phyloP scores from a whole-genome alignment of 768 basidiomycete genomes.

The Coprinopsis marcescibilis region DNA sequence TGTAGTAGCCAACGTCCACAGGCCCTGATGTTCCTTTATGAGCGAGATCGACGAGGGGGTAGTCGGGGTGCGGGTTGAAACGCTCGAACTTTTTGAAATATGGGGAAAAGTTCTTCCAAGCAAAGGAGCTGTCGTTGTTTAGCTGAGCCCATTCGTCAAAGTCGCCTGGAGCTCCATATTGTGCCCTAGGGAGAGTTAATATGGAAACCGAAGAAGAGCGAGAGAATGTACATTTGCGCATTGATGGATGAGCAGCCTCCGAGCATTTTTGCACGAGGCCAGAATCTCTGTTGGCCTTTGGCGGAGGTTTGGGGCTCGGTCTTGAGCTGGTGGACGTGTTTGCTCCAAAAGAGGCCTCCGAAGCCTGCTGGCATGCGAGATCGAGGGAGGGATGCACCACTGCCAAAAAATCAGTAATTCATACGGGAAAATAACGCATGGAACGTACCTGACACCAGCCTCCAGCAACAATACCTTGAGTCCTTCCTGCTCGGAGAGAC shows the following conservation, averaged over 20 bases:
- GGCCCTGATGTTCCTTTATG: conserved; percentile 51
- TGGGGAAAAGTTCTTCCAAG: conserved; percentile 50
- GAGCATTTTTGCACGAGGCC: conserved; percentile 63
- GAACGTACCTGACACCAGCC: conserved; percentile 52
- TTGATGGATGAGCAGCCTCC: conserved; percentile 73
- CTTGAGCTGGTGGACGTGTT: conserved; percentile 43
- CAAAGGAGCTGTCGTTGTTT: conserved; percentile 54
- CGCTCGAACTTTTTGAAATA: conserved; percentile 68
- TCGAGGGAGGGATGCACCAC: conserved; percentile 33
- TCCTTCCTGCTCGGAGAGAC: conserved; percentile 48
- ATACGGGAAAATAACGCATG: background rate
- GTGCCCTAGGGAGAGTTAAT: conserved; percentile 34
- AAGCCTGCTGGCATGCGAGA: conserved; percentile 40
- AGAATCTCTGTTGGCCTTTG: conserved; percentile 40
- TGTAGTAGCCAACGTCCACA: conserved; percentile 53
- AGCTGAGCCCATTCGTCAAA: conserved; percentile 62
- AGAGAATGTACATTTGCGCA: conserved; percentile 39
- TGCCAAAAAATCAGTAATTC: conserved; percentile 15
- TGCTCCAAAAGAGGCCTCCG: conserved; percentile 31
- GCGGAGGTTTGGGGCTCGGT: conserved; percentile 53
- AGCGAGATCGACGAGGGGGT: conserved; percentile 44
- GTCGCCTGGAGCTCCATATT: conserved; percentile 65
- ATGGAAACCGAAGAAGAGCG: background rate
- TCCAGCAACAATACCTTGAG: conserved; percentile 52
- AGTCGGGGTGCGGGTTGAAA: conserved; percentile 43